phyloP scores from a whole-genome alignment of 2,329 filamentous ascomycete species.

The Tolypocladium endophyticum region DNA sequence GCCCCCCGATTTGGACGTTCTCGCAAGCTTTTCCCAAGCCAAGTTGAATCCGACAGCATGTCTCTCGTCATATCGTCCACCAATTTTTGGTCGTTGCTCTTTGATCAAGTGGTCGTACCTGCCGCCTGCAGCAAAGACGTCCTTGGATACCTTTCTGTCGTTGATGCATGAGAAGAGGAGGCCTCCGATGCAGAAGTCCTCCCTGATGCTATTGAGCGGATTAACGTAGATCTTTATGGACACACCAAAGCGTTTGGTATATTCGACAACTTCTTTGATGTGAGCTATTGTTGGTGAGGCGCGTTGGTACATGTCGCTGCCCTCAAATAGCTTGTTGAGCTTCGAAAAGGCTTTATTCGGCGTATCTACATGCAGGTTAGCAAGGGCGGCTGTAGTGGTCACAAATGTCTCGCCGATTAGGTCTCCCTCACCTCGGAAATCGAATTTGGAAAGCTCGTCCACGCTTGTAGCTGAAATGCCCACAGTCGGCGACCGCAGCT shows the following conservation, averaged over 20 bases:
- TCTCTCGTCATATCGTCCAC: conserved; percentile 50
- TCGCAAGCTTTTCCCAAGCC: conserved; percentile 73
- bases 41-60: conserved; percentile 91
- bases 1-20: conserved; percentile 45
- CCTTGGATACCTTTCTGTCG: conserved; percentile 62
- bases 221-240: conserved; percentile 72
- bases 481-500: conserved; percentile 70
- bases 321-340: conserved; percentile 50
- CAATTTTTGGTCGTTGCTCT: conserved; percentile 64
- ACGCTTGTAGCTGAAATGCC: conserved; percentile 82
- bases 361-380: conserved; percentile 28
- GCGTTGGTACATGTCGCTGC: conserved; percentile 59
- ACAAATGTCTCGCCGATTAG: not conserved
- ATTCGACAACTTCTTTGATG: conserved; percentile 66
- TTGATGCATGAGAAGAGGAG: conserved; percentile 86
- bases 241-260: conserved; percentile 65
- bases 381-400: conserved; percentile 1
- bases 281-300: conserved; percentile 69
- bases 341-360: conserved; percentile 46
- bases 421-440: conserved; percentile 60
- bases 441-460: conserved; percentile 81
- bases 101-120: conserved; percentile 85
- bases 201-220: conserved; percentile 79
- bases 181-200: conserved; percentile 79
- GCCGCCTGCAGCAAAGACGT: conserved; percentile 87